Evolutionary conservation across 1,284 basidiomycete species (phyloP).

Genomic region (Coniferiporia weirii): DNA sequence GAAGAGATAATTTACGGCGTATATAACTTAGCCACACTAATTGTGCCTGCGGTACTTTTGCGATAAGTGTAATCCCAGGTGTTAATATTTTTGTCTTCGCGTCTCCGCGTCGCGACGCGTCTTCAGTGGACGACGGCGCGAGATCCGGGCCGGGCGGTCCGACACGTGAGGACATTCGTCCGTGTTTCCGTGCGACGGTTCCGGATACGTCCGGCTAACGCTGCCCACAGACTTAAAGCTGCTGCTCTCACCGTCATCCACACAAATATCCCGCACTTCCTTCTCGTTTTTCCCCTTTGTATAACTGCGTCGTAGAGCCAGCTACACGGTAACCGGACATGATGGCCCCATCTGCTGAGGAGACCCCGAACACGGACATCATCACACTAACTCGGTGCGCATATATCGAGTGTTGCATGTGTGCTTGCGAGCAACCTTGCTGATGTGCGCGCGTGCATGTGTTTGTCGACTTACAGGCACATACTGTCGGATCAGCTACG

Average conservation of each 20-base stretch:
- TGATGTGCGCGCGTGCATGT: neutral
- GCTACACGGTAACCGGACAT: neutral
- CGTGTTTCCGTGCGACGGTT: neutral
- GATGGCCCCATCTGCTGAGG: conserved; percentile 42
- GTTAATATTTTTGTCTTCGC: neutral
- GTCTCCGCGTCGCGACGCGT: no score
- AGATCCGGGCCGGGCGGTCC: no score
- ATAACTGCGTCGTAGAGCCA: neutral
- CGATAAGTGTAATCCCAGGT: neutral
- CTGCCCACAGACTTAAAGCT: neutral
- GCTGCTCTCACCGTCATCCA: neutral
- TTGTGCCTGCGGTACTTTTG: no score
- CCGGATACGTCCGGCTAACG: neutral
- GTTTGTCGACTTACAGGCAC: conserved; percentile 47
- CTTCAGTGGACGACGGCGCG: no score
- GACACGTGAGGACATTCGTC: no score
- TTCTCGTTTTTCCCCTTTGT: neutral
- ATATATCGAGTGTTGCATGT: conserved; percentile 9
- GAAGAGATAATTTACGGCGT: conserved; percentile 38
- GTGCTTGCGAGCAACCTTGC: conserved; percentile 10
- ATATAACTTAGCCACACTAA: neutral
- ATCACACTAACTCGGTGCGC: conserved; percentile 84
- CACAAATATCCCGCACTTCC: conserved; percentile 28
- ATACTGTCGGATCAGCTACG: conserved; percentile 80
- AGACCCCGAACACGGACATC: conserved; percentile 77